phyloP scores from a whole-genome alignment of 768 basidiomycete genomes.

The Suillus subaureus region DNA sequence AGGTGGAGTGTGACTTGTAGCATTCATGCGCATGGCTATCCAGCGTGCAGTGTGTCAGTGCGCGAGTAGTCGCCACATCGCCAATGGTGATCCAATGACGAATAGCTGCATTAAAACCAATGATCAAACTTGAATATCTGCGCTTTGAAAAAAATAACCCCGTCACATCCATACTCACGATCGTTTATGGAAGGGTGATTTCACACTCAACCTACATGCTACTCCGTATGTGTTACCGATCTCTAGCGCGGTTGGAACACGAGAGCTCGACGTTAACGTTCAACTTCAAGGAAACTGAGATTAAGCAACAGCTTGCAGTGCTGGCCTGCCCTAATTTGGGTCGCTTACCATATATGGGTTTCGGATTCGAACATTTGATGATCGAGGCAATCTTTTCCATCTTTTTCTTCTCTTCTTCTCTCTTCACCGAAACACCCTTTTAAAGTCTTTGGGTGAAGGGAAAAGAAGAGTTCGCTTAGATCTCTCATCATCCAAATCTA shows the following conservation, averaged over 20 bases:
- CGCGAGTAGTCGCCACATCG: not conserved
- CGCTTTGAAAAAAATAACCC: not conserved
- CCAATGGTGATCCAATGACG: not conserved
- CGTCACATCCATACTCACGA: too few relatives aligned
- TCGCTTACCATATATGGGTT: conserved; percentile 5
- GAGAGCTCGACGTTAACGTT: too few relatives aligned
- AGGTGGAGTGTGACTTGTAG: not conserved
- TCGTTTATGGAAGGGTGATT: not conserved
- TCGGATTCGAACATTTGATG: not conserved
- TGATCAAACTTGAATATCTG: not conserved
- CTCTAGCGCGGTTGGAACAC: not conserved
- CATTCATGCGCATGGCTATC: not conserved
- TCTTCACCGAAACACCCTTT: conserved; percentile 48
- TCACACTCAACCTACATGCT: not conserved
- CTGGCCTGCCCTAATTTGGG: not conserved
- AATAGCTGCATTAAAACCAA: not conserved
- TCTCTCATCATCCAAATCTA: conserved; percentile 10
- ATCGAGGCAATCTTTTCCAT: conserved; percentile 2
- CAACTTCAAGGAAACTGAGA: too few relatives aligned
- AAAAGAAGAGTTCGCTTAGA: conserved; percentile 43
- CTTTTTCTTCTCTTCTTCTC: conserved; percentile 41
- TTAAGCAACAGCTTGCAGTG: not conserved
- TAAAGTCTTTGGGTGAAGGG: conserved; percentile 43
- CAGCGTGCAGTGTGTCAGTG: not conserved
- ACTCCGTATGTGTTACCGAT: not conserved